phyloP scores from a whole-genome alignment of 441 rosid species.

The California macrophylla region DNA sequence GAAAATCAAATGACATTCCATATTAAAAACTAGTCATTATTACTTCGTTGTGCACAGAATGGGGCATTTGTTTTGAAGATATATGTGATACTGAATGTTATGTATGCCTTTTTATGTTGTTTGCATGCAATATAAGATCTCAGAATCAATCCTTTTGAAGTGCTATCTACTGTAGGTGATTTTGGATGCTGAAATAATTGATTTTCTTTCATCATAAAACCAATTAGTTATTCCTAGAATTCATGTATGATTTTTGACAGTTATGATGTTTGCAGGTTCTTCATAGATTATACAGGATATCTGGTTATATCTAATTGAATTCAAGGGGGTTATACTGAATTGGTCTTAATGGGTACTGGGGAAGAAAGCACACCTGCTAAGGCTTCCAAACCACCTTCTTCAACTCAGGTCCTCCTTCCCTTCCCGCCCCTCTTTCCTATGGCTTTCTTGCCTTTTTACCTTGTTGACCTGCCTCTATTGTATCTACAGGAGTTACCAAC shows the following conservation, averaged over 20 bases:
- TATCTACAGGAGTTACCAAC: conserved; percentile 54
- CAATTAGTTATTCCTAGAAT: background rate
- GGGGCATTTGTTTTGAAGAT: background rate
- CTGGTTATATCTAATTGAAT: conserved; percentile 13
- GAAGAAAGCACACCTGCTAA: conserved; percentile 67
- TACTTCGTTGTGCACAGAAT: background rate
- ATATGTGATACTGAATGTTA: background rate
- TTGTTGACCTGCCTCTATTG: conserved; percentile 9
- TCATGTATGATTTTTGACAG: conserved; percentile 12
- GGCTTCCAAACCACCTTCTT: conserved; percentile 60
- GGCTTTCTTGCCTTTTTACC: background rate
- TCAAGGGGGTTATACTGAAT: conserved; percentile 7
- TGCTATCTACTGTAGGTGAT: background rate
- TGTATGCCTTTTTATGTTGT: background rate
- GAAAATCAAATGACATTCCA: background rate
- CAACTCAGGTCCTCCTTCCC: conserved; percentile 45
- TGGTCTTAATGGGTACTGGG: conserved; percentile 50
- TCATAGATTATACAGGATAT: conserved; percentile 17
- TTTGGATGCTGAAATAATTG: background rate
- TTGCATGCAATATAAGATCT: background rate
- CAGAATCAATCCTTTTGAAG: background rate
- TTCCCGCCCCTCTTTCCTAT: background rate
- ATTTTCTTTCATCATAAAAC: background rate
- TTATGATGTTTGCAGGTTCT: conserved; percentile 21
- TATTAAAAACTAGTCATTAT: background rate